Evolutionary conservation across 768 basidiomycete genomes (phyloP), one percentile per base, ranked within the genome.

Genomic region (Lentinula sp.): DNA sequence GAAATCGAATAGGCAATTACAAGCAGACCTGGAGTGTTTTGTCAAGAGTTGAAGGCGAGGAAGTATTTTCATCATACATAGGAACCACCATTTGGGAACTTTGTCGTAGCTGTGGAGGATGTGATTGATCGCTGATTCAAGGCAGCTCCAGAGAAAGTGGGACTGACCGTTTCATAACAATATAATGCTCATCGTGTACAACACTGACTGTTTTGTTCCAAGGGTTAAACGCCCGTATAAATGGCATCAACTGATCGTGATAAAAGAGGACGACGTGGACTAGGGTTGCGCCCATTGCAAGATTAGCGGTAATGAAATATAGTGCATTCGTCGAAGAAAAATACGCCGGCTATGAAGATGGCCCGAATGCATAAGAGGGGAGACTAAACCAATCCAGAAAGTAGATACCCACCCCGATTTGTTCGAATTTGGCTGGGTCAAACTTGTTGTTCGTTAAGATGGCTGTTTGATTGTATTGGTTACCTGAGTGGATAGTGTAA

Each of bases 281-380:
- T 16, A 60, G 64, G 6, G 63, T 66, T 36, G 65, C 65, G 42
- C 65, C 65, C 61, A 66, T 66, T 33, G 65, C 65, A 35, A 66
- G 63, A 60, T 66, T 66, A 28, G 57, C 58, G 45, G 63, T 63
- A 37, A 64, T 64, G 32, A 62, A 61, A 33, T 60, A 60, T 43
- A 66, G 60, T 18, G 64, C 64, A 54, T 76, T 74, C 32, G 72
- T 70, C 6, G 71, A 68, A n/a, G 74, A 69, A 68, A 76, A 76
- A 63, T 65, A 76, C 13, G 74, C 73, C 37, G 73, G 74, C 57
- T 64, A 48, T 9, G 18, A 48, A 18, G 23, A 48, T 48, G 4
- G 7, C 20, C n/a, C 15, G 5, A n/a, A 20, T 16, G 9, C 0
- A 48, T 59, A 41, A 52, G 32, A 59, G 28, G 56, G 28, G 28